Percentiles rank a stretch among this genome's conserved stretches.
Evolutionary conservation across 495 filamentous ascomycete species (phyloP).

Genomic region (Aspergillus sparsus): DNA sequence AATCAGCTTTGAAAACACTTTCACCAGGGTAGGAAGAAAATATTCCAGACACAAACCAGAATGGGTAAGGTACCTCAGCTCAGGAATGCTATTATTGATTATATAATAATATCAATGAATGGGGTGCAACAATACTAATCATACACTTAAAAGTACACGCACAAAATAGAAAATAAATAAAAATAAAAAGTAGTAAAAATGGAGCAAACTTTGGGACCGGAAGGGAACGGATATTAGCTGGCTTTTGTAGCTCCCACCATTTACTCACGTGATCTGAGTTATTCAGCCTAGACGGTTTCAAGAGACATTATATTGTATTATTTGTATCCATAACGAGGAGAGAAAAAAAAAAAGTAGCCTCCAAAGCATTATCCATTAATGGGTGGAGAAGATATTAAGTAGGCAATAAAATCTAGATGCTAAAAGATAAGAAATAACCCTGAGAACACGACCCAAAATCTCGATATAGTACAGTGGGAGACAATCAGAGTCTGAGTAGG

Average conservation of each 20-base stretch:
- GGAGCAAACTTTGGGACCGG: conserved; percentile 2
- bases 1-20: background rate
- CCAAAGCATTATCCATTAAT: conserved; percentile 1
- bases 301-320: background rate
- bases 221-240: background rate
- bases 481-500: background rate
- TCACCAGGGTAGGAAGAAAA: conserved; percentile 13
- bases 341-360: background rate
- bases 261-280: conserved; percentile 9
- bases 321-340: background rate
- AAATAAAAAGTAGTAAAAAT: conserved; percentile 1
- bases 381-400: background rate
- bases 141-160: conserved; percentile 10
- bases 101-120: conserved; percentile 15
- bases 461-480: conserved; percentile 4
- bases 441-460: conserved; percentile 7
- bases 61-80: conserved; percentile 9
- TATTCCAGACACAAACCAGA: conserved; percentile 13
- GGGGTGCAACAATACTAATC: background rate
- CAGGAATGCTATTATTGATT: conserved; percentile 15
- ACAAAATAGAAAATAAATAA: conserved; percentile 11
- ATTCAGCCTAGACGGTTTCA: background rate
- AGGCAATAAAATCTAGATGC: conserved; percentile 13
- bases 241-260: conserved; percentile 17
- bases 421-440: conserved; percentile 12